These are phyloP conservation scores for Saccharomycopsis microspora DNA, from an alignment of 805 yeast species.

Conservation along the genomic window DNA sequence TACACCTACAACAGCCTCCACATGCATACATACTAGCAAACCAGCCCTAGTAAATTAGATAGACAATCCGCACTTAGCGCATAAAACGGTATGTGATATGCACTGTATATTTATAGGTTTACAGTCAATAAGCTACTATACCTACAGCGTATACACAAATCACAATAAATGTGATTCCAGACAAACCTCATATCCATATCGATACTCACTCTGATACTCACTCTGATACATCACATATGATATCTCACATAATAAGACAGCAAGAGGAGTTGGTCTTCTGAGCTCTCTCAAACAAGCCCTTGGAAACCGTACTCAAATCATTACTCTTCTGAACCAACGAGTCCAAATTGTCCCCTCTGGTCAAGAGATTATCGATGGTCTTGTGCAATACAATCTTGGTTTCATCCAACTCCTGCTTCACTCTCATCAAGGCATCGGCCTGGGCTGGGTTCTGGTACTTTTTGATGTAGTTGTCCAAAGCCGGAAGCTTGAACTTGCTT, in stretches of 20 bases:
- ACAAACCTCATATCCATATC: too few species aligned
- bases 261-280: conserved; percentile 84
- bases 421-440: conserved; percentile 94
- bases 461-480: conserved; percentile 55
- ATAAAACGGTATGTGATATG: too few species aligned
- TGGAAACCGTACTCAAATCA: conserved; percentile 76
- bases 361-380: conserved; percentile 87
- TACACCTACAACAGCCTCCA: too few species aligned
- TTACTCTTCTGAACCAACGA: conserved; percentile 91
- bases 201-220: too few species aligned
- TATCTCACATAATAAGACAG: conserved; percentile 54
- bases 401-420: conserved; percentile 95
- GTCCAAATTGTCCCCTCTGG: conserved; percentile 94
- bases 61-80: too few species aligned
- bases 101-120: too few species aligned
- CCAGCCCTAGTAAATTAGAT: too few species aligned
- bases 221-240: too few species aligned
- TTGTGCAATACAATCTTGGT: conserved; percentile 94
- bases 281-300: conserved; percentile 95
- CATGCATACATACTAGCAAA: too few species aligned
- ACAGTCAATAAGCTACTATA: too few species aligned
- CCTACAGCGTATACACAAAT: too few species aligned
- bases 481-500: conserved; percentile 35
- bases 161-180: too few species aligned
- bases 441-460: conserved; percentile 95